phyloP scores from a whole-genome alignment of 306 rosid genomes.

The Vicia sativa region DNA sequence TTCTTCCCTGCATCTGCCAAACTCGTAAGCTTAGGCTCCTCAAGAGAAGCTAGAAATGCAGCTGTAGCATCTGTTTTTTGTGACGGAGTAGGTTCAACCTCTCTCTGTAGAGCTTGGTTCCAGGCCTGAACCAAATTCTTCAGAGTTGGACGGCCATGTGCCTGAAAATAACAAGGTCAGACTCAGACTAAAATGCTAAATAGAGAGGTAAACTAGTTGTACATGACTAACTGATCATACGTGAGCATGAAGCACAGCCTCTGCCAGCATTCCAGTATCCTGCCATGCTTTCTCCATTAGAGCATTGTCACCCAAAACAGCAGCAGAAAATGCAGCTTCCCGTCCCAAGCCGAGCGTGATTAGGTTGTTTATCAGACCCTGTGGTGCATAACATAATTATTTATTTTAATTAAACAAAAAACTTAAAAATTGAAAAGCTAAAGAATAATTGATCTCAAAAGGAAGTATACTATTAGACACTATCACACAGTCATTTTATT shows the following conservation, averaged over 20 bases:
- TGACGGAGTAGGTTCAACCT: conserved; percentile 73
- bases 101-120: conserved; percentile 93
- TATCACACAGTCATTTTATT: conserved; percentile 21
- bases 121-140: conserved; percentile 87
- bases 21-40: conserved; percentile 94
- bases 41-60: conserved; percentile 89
- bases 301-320: conserved; percentile 95
- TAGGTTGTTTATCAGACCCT: conserved; percentile 86
- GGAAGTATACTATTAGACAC: neutral
- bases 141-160: conserved; percentile 96
- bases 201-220: conserved; percentile 10
- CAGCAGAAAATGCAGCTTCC: conserved; percentile 96
- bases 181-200: conserved; percentile 33
- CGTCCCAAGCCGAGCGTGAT: conserved; percentile 89
- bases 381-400: conserved; percentile 41
- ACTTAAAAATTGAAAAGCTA: neutral
- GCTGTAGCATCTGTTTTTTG: conserved; percentile 84
- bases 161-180: conserved; percentile 58
- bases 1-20: conserved; percentile 94
- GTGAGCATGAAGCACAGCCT: conserved; percentile 98
- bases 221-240: conserved; percentile 47
- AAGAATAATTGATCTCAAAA: conserved; percentile 26
- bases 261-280: conserved; percentile 98
- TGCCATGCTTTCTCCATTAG: conserved; percentile 99
- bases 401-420: conserved; percentile 17